A percentile compares a stretch with the other conserved stretches of the same genome.
Evolutionary conservation across 495 filamentous ascomycete species (phyloP).

Genomic region (Tuber indicum): DNA sequence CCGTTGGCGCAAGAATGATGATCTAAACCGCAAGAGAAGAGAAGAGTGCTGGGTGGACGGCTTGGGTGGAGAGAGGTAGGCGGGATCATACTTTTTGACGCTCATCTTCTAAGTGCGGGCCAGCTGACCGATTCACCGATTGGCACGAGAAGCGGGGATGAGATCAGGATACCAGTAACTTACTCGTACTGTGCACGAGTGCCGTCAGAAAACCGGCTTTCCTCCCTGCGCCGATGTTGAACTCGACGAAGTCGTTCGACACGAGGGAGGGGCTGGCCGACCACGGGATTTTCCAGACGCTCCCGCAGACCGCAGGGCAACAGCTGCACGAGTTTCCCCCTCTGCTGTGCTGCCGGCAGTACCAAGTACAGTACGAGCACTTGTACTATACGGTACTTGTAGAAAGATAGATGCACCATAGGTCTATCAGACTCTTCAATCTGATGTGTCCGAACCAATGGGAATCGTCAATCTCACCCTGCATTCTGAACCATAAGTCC

Average conservation of each 20-base stretch:
- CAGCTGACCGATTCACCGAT: background rate
- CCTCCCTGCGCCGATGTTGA: background rate
- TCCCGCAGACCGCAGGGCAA: background rate
- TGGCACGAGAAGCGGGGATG: too few species aligned
- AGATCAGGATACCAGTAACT: background rate
- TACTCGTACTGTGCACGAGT: background rate
- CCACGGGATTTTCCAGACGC: conserved; percentile 25
- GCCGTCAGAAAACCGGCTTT: background rate
- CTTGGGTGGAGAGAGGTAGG: too few species aligned
- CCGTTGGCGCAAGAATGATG: background rate
- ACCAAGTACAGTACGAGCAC: background rate
- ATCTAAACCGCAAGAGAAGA: background rate
- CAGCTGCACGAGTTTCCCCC: conserved; percentile 13
- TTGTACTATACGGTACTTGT: background rate
- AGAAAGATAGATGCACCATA: background rate
- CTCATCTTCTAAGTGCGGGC: background rate
- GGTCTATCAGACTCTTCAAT: background rate
- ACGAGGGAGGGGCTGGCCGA: conserved; percentile 12
- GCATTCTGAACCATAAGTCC: background rate
- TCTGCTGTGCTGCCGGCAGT: background rate
- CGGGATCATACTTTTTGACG: background rate
- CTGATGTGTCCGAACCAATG: background rate
- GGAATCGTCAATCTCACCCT: background rate
- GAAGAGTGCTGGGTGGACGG: background rate
- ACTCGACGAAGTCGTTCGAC: background rate